These are phyloP conservation scores for Bonia amplexicaulis DNA, from an alignment of 176 grass and related monocot genomes.

Conservation along the genomic window DNA sequence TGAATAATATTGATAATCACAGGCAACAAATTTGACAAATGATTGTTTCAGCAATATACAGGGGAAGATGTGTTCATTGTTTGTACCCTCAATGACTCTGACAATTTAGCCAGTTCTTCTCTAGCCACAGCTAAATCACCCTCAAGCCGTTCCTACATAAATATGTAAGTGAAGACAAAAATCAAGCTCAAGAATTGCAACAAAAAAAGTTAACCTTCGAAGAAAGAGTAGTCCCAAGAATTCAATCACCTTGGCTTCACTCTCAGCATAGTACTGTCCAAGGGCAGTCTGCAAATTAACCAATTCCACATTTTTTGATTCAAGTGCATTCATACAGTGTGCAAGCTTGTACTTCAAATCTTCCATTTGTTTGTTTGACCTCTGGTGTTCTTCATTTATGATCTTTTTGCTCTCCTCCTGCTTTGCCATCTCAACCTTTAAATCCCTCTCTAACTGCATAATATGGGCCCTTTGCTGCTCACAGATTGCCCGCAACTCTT, in stretches of 20 bases:
- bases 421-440: slow-evolving; percentile 60
- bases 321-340: slow-evolving; percentile 68
- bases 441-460: slow-evolving; percentile 76
- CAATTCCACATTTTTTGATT: slow-evolving; percentile 82
- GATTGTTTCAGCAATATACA: slow-evolving; percentile 22
- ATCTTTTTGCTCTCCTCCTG: slow-evolving; percentile 65
- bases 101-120: slow-evolving; percentile 77
- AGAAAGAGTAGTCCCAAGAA: neutral
- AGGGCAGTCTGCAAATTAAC: slow-evolving; percentile 98
- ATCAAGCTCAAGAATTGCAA: slow-evolving; percentile 11
- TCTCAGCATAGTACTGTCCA: slow-evolving; percentile 98
- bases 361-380: slow-evolving; percentile 72
- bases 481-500: slow-evolving; percentile 61
- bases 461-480: slow-evolving; percentile 69
- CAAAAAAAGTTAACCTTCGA: neutral
- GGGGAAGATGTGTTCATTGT: slow-evolving; percentile 20
- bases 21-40: neutral
- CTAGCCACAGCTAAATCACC: slow-evolving; percentile 78
- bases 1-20: neutral
- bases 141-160: slow-evolving; percentile 69
- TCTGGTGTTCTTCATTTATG: slow-evolving; percentile 61
- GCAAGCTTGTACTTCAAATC: slow-evolving; percentile 74
- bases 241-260: slow-evolving; percentile 81
- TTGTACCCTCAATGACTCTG: slow-evolving; percentile 72
- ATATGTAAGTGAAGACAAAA: slow-evolving; percentile 10